These are phyloP conservation scores for Amanita pseudoporphyria DNA, from an alignment of 768 basidiomycete genomes.

Conservation along the genomic window DNA sequence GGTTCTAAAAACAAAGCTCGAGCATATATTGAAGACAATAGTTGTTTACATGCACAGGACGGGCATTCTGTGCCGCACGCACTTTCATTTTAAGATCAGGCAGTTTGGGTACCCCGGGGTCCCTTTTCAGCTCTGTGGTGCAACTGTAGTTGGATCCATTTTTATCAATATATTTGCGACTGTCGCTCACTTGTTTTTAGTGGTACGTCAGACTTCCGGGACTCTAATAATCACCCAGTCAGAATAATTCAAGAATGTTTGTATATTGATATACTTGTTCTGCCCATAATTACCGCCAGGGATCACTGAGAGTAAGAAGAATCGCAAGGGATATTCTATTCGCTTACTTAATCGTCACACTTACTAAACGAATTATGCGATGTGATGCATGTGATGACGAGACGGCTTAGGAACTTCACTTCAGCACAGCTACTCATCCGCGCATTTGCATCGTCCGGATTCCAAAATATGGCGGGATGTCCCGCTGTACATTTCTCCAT, in stretches of 20 bases:
- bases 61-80: slow-evolving; percentile 37
- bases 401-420: too few relatives aligned
- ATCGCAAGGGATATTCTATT: too few relatives aligned
- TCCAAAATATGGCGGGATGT: too few relatives aligned
- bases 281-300: slow-evolving; percentile 21
- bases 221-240: slow-evolving; percentile 18
- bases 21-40: neutral
- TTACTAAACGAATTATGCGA: too few relatives aligned
- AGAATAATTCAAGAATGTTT: neutral
- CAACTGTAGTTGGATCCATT: neutral
- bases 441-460: too few relatives aligned
- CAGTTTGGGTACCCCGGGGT: slow-evolving; percentile 81
- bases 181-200: slow-evolving; percentile 28
- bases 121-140: slow-evolving; percentile 68
- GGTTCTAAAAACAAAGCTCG: slow-evolving; percentile 4
- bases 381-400: too few relatives aligned
- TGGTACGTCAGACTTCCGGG: slow-evolving; percentile 30
- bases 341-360: too few relatives aligned
- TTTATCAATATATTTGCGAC: neutral
- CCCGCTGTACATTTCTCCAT: too few relatives aligned
- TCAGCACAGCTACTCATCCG: too few relatives aligned
- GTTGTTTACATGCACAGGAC: slow-evolving; percentile 23
- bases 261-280: slow-evolving; percentile 26
- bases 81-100: slow-evolving; percentile 56
- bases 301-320: too few relatives aligned